Base-by-base conservation (phyloP, 345 rosid species). In the Populus ilicifolia region DNA sequence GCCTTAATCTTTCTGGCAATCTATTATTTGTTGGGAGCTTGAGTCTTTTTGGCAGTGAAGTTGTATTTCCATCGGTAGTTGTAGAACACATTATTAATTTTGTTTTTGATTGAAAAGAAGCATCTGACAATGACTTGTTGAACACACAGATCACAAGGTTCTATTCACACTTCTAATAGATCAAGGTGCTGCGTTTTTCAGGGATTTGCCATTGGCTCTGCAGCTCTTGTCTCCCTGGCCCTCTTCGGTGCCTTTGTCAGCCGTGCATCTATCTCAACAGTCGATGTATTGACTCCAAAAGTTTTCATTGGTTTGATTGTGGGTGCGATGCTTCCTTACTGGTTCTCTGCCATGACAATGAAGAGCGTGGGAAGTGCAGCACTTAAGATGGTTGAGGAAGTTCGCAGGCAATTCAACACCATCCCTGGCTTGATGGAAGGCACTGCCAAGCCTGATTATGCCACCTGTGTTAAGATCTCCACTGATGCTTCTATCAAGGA, bases 331-430 rank as follows among this genome's bases (percentile, higher is more conserved):
- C 98, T 90, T 77, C 99, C 99, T 7, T 95, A 95, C 90, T 95
- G 99, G 99, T 95, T 95, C 87, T 95, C 99, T 75, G 99, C 99
- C 71, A 93, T 95, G 99, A 95, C 99, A 71, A 95, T 93, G 99
- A 95, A 95, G 91, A 91, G 98, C 54, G 99, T 95, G 69, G 99
- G 99, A 83, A 93, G 93, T 82, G 99, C 99, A 59, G 99, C 99
- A 62, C 87, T 95, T 67, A 93, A 93, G 90, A 95, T 95, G 99
- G 99, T 95, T 77, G 99, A 95, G 86, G 99, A 95, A 81, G 99
- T 95, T 23, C 93, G 98, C 77, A 85, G 99, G 80, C 99, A 95
- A 85, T 95, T 95, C 87, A 95, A 93, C 88, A 93, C 91, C 83
- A 95, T 95, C 86, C 98, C 99, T 41, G 99, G 99, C 73, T 90